Evolutionary conservation across 768 basidiomycete species (phyloP).

Genomic region (Macrolepiota fuliginosa): DNA sequence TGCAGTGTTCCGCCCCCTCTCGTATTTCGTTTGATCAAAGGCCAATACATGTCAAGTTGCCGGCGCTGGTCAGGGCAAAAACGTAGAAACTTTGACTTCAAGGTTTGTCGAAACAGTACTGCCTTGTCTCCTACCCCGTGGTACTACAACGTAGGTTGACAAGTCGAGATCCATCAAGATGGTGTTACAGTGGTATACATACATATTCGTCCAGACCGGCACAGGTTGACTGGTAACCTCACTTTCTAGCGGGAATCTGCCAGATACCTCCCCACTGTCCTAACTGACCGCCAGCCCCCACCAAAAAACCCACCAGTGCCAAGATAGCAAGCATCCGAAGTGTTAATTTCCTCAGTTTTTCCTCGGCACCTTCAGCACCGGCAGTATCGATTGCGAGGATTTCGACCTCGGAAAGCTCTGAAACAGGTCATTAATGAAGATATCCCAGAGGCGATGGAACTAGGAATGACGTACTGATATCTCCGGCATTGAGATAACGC

Average conservation of each 20-base stretch:
- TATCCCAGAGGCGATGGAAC: not conserved
- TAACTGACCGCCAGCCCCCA: not conserved
- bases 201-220: too few species aligned
- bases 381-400: conserved; percentile 56
- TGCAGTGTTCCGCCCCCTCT: too few species aligned
- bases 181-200: too few species aligned
- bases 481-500: conserved; percentile 66
- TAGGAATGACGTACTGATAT: conserved; percentile 41
- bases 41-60: too few species aligned
- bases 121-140: too few species aligned
- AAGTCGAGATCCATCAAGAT: too few species aligned
- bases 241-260: not conserved
- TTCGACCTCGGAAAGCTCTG: conserved; percentile 51
- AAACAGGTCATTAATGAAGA: not conserved
- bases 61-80: too few species aligned
- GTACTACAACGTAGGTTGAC: too few species aligned
- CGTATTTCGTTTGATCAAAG: too few species aligned
- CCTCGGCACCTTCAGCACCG: conserved; percentile 39
- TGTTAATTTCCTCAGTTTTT: not conserved
- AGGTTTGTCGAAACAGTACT: too few species aligned
- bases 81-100: too few species aligned
- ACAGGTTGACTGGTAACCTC: not conserved
- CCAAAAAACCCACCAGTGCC: not conserved
- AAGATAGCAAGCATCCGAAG: not conserved
- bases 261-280: not conserved